Conservation (phyloP, 2,329 filamentous ascomycete genomes). For the Ceratocystis destructans region DNA sequence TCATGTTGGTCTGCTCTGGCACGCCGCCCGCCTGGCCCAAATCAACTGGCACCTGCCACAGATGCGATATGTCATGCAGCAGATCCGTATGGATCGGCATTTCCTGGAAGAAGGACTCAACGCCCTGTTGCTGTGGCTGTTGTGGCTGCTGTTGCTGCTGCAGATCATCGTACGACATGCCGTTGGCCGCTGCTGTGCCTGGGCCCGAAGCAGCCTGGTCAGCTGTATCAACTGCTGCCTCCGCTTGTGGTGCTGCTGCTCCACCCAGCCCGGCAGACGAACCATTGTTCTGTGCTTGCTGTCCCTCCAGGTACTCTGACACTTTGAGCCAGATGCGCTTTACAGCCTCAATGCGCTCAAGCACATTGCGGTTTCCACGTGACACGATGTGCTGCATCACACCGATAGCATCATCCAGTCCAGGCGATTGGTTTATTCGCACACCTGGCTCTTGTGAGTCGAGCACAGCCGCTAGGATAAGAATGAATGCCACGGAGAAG, state of each 20-base stretch:
- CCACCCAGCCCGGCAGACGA: background rate
- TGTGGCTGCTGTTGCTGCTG: conserved; percentile 8
- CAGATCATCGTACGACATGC: conserved; percentile 6
- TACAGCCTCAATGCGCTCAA: conserved; percentile 16
- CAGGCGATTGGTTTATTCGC: conserved; percentile 8
- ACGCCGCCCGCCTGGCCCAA: conserved; percentile 12
- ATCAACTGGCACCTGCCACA: conserved; percentile 16
- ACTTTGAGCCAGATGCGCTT: conserved; percentile 18
- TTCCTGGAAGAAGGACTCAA: conserved; percentile 14
- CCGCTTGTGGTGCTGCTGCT: background rate
- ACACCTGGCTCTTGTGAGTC: conserved; percentile 16
- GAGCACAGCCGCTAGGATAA: conserved; percentile 17
- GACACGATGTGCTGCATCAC: conserved; percentile 18
- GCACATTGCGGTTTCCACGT: conserved; percentile 14
- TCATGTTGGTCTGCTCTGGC: conserved; percentile 13
- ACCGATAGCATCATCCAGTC: conserved; percentile 17
- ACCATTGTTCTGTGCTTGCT: background rate
- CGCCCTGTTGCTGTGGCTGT: conserved; percentile 9
- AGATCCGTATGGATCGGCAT: conserved; percentile 17
- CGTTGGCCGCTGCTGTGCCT: background rate
- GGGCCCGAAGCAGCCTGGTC: background rate
- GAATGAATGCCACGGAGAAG: conserved; percentile 19
- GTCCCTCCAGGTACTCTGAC: conserved; percentile 14
- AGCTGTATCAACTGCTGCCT: background rate
- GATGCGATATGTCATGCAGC: conserved; percentile 17